A percentile compares a stretch with the other conserved stretches of the same genome.
Conservation (phyloP, 371 early-diverging fungal species). For the Umbelopsis sp. region DNA sequence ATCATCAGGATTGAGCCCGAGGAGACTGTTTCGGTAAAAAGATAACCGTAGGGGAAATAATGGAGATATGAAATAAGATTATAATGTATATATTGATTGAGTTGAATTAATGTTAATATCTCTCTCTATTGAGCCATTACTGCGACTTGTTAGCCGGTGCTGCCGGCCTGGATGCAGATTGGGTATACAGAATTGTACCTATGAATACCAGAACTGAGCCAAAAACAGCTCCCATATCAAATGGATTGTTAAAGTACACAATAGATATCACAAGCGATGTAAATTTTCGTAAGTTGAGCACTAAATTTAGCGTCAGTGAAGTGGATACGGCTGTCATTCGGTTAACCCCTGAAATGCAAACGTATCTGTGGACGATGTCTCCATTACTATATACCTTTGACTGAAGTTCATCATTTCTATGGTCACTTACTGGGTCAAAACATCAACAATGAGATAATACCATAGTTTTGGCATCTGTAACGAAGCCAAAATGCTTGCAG, state of each 20-base stretch:
- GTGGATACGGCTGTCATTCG: constrained; percentile 76
- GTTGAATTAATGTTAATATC: not conserved
- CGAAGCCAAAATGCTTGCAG: constrained; percentile 25
- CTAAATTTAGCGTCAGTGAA: constrained; percentile 84
- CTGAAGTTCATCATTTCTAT: no score
- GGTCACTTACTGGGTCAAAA: constrained; percentile 75
- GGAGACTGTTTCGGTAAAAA: no score
- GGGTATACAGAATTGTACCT: constrained; percentile 78
- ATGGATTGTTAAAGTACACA: constrained; percentile 79
- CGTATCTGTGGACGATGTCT: constrained; percentile 44
- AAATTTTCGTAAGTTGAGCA: constrained; percentile 86
- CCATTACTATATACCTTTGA: not conserved
- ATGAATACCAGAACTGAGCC: constrained; percentile 77
- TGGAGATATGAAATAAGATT: no score
- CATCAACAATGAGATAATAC: constrained; percentile 70
- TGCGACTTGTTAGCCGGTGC: not conserved
- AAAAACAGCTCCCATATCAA: constrained; percentile 64
- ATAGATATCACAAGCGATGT: constrained; percentile 81
- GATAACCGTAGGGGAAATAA: no score
- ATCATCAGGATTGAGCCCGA: no score
- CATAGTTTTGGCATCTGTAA: constrained; percentile 65
- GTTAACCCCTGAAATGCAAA: constrained; percentile 89
- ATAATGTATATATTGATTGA: no score
- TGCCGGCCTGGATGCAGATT: not conserved
- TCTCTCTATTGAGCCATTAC: not conserved